Conservation (phyloP, 495 filamentous ascomycete genomes). For the Penicillium flavigenum region DNA sequence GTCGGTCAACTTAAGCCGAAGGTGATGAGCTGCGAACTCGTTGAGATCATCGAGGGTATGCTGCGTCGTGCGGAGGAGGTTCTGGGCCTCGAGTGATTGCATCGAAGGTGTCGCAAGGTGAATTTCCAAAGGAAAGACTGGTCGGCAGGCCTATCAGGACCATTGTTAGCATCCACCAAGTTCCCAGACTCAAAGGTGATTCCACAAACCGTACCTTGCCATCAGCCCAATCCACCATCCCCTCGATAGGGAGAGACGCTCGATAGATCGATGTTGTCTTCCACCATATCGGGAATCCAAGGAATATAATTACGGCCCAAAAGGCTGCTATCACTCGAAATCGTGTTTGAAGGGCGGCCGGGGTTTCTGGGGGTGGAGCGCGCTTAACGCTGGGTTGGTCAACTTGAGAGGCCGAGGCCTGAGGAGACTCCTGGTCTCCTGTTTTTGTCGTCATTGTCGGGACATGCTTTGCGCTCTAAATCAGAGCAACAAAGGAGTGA, state of each 20-base stretch:
- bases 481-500: background rate
- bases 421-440: constrained; percentile 38
- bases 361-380: constrained; percentile 71
- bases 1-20: constrained; percentile 69
- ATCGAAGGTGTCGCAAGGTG: constrained; percentile 69
- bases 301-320: constrained; percentile 79
- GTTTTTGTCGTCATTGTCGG: constrained; percentile 40
- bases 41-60: constrained; percentile 88
- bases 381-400: constrained; percentile 32
- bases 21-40: constrained; percentile 87
- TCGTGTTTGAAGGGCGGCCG: constrained; percentile 64
- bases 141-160: constrained; percentile 68
- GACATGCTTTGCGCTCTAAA: constrained; percentile 38
- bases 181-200: background rate
- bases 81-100: constrained; percentile 65
- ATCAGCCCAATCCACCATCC: constrained; percentile 92
- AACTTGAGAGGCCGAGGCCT: constrained; percentile 17
- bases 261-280: constrained; percentile 94
- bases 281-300: constrained; percentile 96
- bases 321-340: constrained; percentile 80
- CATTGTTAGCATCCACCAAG: constrained; percentile 18
- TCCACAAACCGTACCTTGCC: constrained; percentile 63
- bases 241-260: constrained; percentile 74
- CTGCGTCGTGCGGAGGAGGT: constrained; percentile 79
- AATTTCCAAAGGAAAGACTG: constrained; percentile 84